Base-by-base conservation (phyloP, 805 yeast genomes). In the Cyberlindnera nakhonratchasimensis region DNA sequence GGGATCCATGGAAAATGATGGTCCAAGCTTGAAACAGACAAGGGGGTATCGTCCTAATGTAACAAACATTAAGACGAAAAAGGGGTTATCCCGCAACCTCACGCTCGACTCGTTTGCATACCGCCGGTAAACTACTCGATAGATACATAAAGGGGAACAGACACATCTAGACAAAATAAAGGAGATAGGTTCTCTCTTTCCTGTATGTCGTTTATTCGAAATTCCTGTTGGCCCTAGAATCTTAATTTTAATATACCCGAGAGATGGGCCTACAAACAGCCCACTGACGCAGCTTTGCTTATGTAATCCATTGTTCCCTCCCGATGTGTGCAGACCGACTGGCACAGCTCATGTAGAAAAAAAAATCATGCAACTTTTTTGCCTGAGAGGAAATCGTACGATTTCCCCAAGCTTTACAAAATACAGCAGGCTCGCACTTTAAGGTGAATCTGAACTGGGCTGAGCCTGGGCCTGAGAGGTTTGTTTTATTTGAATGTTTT, bases 21-120 rank as follows among this genome's bases (percentile, higher is more conserved):
- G 24, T 20, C 8, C 17, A 12, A 19, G 17, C 7, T 6, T 18
- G 23, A 30, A 17, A 6, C 24, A 23, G 13, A 33, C 21, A 9
- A 22, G 20, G 20, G 23, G 23, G 20, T 33, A 22, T 14, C 40
- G 38, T 18, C 30, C 40, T 3, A 24, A 20, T 26, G 41, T 32
- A 5, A 22, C 37, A 5, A 32, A 35, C 3, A 31, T 50, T 16
- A 43, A 39, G 33, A 45, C 46, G 5, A 45, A 40, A 20, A 30
- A 35, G 5, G 42, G 46, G 14, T 24, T 44, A 4, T 28, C 39
- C 5, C 34, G 42, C 24, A 46, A 42, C 28, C 25, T 44, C 7
- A 50, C 52, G 13, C 46, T 53, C 20, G 58, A 53, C 35, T 43
- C 49, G 19, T 53, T 53, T 25, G 50, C 48, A 9, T 53, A 51